Base-by-base conservation (phyloP, 2,329 filamentous ascomycete species). In the Alternaria sp. region DNA sequence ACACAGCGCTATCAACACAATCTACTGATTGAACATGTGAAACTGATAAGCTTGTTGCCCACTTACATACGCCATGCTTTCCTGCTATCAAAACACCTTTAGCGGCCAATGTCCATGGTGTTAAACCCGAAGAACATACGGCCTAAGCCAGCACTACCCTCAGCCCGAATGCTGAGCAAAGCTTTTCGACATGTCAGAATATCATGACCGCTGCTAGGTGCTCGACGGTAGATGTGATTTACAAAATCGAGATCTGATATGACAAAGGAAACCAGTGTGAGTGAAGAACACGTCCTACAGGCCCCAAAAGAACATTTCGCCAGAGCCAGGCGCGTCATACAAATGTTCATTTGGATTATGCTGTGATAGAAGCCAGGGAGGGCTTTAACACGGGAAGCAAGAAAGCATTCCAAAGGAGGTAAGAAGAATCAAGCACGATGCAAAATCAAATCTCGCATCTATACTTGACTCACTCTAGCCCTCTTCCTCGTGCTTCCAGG, bases 401-500 rank as follows among this genome's bases (percentile, higher is more conserved):
- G 11, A 16, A 34, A 18, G 18, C 20, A 25, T 16, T 6, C 8
- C 14, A 16, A 49, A 8, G 30, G 14, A 12, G 18, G 8, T 16
- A 22, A 36, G 30, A 34, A 11, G 38, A 41, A 49, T 38, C 53
- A 51, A 54, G 59, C 48, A 58, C 36, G 22, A 59, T 51, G 28
- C 32, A 44, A 34, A 14, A 28, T 6, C 8, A 2, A 6, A 27
- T 41, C 18, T 18, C 22, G 25, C 57, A 54, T 57, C 55, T 72
- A 74, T 20, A 68, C 54, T 40, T 75, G 71, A 64, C 67, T 75
- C 53, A 73, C 68, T 54, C 74, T 64, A 11, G 71, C 71, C 58
- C 74, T 69, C 68, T 77, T 76, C 60, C 74, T 65, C 30, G 60
- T 74, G 43, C 74, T 75, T 14, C 74, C 75, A 1, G 78, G 79